Evolutionary conservation across 2,329 filamentous ascomycete species (phyloP).

Genomic region (Cryphonectria japonica): DNA sequence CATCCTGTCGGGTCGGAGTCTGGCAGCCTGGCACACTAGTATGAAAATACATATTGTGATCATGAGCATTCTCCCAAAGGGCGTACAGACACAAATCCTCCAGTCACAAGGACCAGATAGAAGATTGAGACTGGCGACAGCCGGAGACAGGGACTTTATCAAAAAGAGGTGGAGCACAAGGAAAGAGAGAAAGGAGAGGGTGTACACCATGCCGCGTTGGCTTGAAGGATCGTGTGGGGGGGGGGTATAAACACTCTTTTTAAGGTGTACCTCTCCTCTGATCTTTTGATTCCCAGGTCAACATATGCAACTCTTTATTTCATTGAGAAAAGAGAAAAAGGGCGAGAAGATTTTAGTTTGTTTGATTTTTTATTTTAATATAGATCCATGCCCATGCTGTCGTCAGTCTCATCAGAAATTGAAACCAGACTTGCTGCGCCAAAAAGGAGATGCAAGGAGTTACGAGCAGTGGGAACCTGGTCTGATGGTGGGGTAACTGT

Average conservation of each 20-base stretch:
- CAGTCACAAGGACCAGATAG: neutral
- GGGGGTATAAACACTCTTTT: neutral
- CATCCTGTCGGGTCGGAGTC: neutral
- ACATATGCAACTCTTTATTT: neutral
- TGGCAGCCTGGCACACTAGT: neutral
- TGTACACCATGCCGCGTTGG: neutral
- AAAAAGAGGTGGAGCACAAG: neutral
- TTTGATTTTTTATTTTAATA: neutral
- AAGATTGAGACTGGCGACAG: neutral
- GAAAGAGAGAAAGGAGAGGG: neutral
- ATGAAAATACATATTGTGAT: neutral
- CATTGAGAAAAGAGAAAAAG: neutral
- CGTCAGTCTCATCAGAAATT: neutral
- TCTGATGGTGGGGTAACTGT: constrained; percentile 10
- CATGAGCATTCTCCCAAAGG: neutral
- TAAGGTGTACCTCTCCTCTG: neutral
- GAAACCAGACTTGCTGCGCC: constrained; percentile 4
- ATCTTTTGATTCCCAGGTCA: neutral
- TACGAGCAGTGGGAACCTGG: constrained; percentile 2
- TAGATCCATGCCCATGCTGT: neutral
- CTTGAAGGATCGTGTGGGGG: neutral
- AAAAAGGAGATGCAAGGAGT: constrained; percentile 13
- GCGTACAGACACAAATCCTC: neutral
- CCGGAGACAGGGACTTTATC: neutral
- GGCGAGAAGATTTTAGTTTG: no score